Evolutionary conservation across 1,139 yeast genomes (phyloP).

Genomic region (Candida sp.): DNA sequence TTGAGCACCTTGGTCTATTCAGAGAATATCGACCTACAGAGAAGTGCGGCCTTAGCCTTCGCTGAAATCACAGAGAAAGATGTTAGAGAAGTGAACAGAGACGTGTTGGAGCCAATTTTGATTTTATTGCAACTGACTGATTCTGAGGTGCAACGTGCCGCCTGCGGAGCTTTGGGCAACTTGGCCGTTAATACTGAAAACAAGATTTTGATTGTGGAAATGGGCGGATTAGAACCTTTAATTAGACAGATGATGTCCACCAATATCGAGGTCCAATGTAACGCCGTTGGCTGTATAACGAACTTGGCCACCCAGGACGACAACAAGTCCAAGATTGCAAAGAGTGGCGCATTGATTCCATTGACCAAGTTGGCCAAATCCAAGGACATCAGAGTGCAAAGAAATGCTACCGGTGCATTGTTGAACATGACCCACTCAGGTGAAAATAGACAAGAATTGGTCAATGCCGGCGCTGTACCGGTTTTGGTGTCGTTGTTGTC

Average conservation of each 20-base stretch:
- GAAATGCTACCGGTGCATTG: constrained; percentile 98
- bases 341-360: constrained; percentile 96
- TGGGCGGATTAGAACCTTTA: constrained; percentile 97
- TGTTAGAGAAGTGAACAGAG: constrained; percentile 87
- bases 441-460: constrained; percentile 95
- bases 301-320: constrained; percentile 99
- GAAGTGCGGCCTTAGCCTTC: constrained; percentile 98
- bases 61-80: constrained; percentile 99
- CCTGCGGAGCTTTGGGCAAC: constrained; percentile 98
- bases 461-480: constrained; percentile 98
- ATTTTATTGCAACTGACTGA: constrained; percentile 87
- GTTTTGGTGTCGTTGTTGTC: constrained; percentile 89
- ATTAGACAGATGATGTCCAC: constrained; percentile 98
- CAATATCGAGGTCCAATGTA: constrained; percentile 97
- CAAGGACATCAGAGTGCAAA: constrained; percentile 93
- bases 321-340: constrained; percentile 93
- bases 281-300: constrained; percentile 99
- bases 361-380: constrained; percentile 93
- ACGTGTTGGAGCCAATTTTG: constrained; percentile 91
- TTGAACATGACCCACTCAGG: constrained; percentile 98
- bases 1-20: constrained; percentile 92
- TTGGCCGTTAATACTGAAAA: constrained; percentile 97
- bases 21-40: constrained; percentile 91
- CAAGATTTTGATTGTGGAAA: constrained; percentile 90
- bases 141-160: constrained; percentile 96